phyloP scores from a whole-genome alignment of 495 filamentous ascomycete genomes.

The Tricharina praecox region DNA sequence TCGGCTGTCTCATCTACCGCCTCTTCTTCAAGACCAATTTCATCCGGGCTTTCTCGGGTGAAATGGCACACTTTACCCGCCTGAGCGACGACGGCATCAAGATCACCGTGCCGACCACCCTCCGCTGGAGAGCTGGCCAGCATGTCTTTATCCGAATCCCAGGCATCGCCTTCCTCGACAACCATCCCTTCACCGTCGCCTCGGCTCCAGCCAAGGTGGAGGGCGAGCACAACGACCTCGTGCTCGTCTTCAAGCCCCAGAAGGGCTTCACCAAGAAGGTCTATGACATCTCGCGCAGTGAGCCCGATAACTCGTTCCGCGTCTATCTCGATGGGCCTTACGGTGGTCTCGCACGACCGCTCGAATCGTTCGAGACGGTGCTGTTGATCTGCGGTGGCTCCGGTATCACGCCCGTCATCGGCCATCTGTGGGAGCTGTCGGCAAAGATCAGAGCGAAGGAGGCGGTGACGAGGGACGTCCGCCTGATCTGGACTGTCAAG shows the following conservation, averaged over 20 bases:
- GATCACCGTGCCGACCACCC: slow-evolving; percentile 77
- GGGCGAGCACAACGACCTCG: slow-evolving; percentile 70
- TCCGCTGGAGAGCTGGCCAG: slow-evolving; percentile 85
- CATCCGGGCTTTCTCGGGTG: slow-evolving; percentile 67
- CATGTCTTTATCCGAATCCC: slow-evolving; percentile 92
- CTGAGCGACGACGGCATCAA: slow-evolving; percentile 87
- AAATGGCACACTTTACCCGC: slow-evolving; percentile 69
- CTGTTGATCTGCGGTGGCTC: slow-evolving; percentile 85
- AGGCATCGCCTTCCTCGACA: slow-evolving; percentile 72
- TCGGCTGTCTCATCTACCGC: slow-evolving; percentile 44
- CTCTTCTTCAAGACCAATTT: slow-evolving; percentile 60
- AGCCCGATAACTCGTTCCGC: slow-evolving; percentile 71
- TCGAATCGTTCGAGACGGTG: slow-evolving; percentile 85
- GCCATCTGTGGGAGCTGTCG: slow-evolving; percentile 75
- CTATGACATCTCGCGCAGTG: slow-evolving; percentile 58
- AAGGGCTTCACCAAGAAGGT: slow-evolving; percentile 73
- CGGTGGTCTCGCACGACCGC: slow-evolving; percentile 77
- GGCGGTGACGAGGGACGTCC: slow-evolving; percentile 74
- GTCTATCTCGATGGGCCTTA: slow-evolving; percentile 89
- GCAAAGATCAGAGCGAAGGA: slow-evolving; percentile 88
- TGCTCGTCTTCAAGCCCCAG: slow-evolving; percentile 79
- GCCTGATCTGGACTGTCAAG: slow-evolving; percentile 83
- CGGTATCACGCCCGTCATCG: slow-evolving; percentile 84
- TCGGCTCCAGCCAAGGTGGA: slow-evolving; percentile 66
- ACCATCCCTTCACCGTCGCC: slow-evolving; percentile 90